Evolutionary conservation across 768 basidiomycete genomes (phyloP).

Genomic region (Lactarius indigo): DNA sequence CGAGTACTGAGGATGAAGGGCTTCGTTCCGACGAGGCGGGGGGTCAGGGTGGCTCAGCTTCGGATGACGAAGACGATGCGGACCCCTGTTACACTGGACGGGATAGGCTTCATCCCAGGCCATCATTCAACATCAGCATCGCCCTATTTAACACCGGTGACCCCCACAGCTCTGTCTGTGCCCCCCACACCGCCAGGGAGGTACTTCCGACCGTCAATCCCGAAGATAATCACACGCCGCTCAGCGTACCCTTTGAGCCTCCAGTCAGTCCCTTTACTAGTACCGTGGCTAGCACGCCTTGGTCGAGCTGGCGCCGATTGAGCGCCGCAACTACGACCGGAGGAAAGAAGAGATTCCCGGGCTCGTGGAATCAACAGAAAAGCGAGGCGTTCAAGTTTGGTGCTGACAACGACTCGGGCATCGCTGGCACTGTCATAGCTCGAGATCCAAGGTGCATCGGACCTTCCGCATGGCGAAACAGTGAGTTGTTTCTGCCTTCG

Average conservation of each 20-base stretch:
- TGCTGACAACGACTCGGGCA: slow-evolving; percentile 72
- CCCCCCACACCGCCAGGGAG: slow-evolving; percentile 29
- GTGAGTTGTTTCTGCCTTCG: slow-evolving; percentile 44
- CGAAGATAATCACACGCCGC: slow-evolving; percentile 37
- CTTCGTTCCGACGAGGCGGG: slow-evolving; percentile 54
- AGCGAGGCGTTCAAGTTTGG: slow-evolving; percentile 55
- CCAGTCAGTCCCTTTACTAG: slow-evolving; percentile 34
- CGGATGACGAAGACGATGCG: slow-evolving; percentile 35
- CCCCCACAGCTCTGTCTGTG: slow-evolving; percentile 27
- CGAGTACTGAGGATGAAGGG: slow-evolving; percentile 71
- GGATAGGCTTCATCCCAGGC: slow-evolving; percentile 32
- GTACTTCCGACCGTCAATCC: slow-evolving; percentile 30
- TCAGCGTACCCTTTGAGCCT: slow-evolving; percentile 32
- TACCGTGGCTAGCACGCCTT: slow-evolving; percentile 17
- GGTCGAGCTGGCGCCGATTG: slow-evolving; percentile 20
- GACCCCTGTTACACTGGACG: slow-evolving; percentile 14
- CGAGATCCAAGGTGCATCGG: slow-evolving; percentile 80
- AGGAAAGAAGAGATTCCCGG: slow-evolving; percentile 39
- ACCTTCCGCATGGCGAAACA: slow-evolving; percentile 84
- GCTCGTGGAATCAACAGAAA: slow-evolving; percentile 39
- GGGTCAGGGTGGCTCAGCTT: slow-evolving; percentile 38
- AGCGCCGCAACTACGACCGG: slow-evolving; percentile 29
- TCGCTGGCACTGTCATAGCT: slow-evolving; percentile 94
- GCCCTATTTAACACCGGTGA: slow-evolving; percentile 10
- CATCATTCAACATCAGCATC: neutral